Evolutionary conservation across 2,329 filamentous ascomycete species (phyloP).

Genomic region (Fusarium devonianum): DNA sequence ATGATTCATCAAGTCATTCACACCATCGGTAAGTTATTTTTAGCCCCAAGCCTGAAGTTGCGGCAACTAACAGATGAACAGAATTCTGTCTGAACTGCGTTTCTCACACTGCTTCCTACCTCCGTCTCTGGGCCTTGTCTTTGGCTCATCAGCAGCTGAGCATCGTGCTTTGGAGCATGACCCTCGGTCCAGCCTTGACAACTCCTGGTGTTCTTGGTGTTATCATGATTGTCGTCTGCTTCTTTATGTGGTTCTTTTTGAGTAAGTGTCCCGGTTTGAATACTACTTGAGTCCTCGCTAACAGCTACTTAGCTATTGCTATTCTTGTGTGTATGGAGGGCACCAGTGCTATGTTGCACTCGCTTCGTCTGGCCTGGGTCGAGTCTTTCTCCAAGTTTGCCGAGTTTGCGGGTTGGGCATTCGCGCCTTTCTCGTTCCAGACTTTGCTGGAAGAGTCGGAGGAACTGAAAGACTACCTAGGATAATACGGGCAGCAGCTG

Average conservation of each 20-base stretch:
- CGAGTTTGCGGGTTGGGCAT: constrained; percentile 86
- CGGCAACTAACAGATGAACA: constrained; percentile 49
- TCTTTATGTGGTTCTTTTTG: constrained; percentile 92
- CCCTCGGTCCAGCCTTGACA: constrained; percentile 77
- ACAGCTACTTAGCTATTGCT: constrained; percentile 49
- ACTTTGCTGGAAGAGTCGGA: constrained; percentile 83
- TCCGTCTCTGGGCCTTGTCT: constrained; percentile 96
- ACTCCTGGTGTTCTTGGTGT: constrained; percentile 73
- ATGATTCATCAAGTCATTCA: constrained; percentile 99
- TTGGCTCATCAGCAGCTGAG: constrained; percentile 98
- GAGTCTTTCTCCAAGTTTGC: constrained; percentile 99
- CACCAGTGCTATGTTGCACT: constrained; percentile 94
- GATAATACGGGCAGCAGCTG: constrained; percentile 43
- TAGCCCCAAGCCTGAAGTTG: background rate
- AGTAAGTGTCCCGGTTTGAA: too few relatives aligned
- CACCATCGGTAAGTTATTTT: constrained; percentile 79
- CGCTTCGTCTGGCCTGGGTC: constrained; percentile 91
- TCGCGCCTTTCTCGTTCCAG: constrained; percentile 89
- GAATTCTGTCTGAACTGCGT: constrained; percentile 99
- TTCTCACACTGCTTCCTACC: constrained; percentile 97
- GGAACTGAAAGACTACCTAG: constrained; percentile 63
- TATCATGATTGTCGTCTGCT: constrained; percentile 81
- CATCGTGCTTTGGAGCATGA: constrained; percentile 97
- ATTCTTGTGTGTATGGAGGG: constrained; percentile 95
- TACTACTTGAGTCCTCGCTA: constrained; percentile 27